Conservation (phyloP, 768 basidiomycete genomes). For the Rhizopogon rudus region DNA sequence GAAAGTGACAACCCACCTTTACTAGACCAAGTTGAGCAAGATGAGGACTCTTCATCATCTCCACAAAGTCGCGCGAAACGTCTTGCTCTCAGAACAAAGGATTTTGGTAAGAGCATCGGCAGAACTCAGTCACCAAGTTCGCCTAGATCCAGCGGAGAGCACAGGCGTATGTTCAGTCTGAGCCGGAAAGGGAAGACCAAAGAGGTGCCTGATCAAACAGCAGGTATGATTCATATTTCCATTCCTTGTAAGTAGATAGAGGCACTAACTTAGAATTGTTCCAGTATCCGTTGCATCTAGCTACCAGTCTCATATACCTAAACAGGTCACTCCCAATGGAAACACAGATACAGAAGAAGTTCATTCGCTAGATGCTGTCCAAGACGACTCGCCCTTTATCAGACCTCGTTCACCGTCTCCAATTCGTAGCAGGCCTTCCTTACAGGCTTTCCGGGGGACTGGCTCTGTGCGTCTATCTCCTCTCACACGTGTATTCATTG, state of each 20-base stretch:
- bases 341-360: slow-evolving; percentile 1
- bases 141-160: slow-evolving; percentile 30
- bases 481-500: slow-evolving; percentile 3
- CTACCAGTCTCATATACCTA: slow-evolving; percentile 19
- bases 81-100: slow-evolving; percentile 53
- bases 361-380: slow-evolving; percentile 11
- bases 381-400: slow-evolving; percentile 65
- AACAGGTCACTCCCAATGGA: slow-evolving; percentile 5
- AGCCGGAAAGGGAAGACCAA: slow-evolving; percentile 47
- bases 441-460: slow-evolving; percentile 56
- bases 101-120: slow-evolving; percentile 55
- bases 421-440: slow-evolving; percentile 36
- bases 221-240: slow-evolving; percentile 16
- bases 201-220: slow-evolving; percentile 27
- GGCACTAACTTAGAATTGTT: background rate
- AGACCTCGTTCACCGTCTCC: slow-evolving; percentile 65
- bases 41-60: slow-evolving; percentile 21
- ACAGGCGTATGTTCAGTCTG: slow-evolving; percentile 52
- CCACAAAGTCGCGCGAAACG: slow-evolving; percentile 48
- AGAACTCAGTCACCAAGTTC: slow-evolving; percentile 28
- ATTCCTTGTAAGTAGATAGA: background rate
- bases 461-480: slow-evolving; percentile 53
- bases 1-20: slow-evolving; percentile 25
- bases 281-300: slow-evolving; percentile 1
- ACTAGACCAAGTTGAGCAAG: slow-evolving; percentile 24